Conservation (phyloP, 495 filamentous ascomycete genomes). For the Penicillium argentinense region DNA sequence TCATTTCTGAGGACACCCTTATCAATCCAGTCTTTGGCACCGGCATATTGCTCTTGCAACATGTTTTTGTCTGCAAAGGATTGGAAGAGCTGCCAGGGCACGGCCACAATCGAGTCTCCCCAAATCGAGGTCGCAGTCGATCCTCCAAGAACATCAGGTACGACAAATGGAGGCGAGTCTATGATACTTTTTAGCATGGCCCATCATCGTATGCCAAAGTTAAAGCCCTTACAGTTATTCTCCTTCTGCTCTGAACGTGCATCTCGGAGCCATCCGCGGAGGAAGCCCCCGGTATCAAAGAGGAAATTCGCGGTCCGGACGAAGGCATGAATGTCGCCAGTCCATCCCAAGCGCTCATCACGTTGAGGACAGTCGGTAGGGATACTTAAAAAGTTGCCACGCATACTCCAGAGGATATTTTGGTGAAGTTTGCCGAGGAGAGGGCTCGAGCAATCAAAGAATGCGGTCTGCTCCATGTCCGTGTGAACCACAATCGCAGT, state of each 20-base stretch:
- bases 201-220: background rate
- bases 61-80: background rate
- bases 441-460: background rate
- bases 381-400: background rate
- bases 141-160: background rate
- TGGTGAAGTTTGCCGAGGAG: background rate
- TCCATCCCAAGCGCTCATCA: background rate
- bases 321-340: background rate
- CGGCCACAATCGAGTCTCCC: background rate
- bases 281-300: background rate
- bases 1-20: background rate
- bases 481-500: slow-evolving; percentile 1
- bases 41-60: background rate
- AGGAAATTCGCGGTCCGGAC: background rate
- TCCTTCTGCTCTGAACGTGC: background rate
- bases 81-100: background rate
- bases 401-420: slow-evolving; percentile 1
- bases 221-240: background rate
- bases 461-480: slow-evolving; percentile 1
- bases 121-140: background rate
- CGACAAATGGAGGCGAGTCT: background rate
- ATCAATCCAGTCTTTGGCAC: slow-evolving; percentile 1
- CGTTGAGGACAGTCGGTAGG: background rate
- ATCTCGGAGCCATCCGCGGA: background rate
- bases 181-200: background rate